Evolutionary conservation across 73 alveolate species (phyloP).

Genomic region (Diophrys sp.): DNA sequence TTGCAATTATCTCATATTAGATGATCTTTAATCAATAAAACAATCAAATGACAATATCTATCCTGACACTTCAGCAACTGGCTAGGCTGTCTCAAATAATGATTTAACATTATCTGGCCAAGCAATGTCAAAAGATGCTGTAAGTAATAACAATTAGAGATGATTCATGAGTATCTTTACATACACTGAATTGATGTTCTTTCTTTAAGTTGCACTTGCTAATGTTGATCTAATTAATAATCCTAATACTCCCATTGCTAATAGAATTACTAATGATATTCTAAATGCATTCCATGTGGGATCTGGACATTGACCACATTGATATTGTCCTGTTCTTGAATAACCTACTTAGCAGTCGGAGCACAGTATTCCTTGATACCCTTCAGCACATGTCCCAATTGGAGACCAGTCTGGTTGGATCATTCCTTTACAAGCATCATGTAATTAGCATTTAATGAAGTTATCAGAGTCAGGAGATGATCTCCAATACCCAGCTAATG

Average conservation of each 20-base stretch:
- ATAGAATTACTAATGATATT: slow-evolving; percentile 1
- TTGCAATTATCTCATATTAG: neutral
- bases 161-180: slow-evolving; percentile 59
- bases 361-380: slow-evolving; percentile 48
- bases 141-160: slow-evolving; percentile 42
- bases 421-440: slow-evolving; percentile 34
- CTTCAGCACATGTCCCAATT: slow-evolving; percentile 32
- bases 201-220: slow-evolving; percentile 30
- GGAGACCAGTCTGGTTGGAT: slow-evolving; percentile 2
- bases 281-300: slow-evolving; percentile 12
- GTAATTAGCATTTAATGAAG: slow-evolving; percentile 8
- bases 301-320: slow-evolving; percentile 44
- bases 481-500: slow-evolving; percentile 45
- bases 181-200: slow-evolving; percentile 53
- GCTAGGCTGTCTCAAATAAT: slow-evolving; percentile 19
- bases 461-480: slow-evolving; percentile 10
- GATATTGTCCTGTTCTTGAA: slow-evolving; percentile 20
- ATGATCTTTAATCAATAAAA: slow-evolving; percentile 30
- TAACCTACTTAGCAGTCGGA: slow-evolving; percentile 31
- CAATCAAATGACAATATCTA: slow-evolving; percentile 60
- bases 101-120: slow-evolving; percentile 49
- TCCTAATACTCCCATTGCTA: slow-evolving; percentile 10
- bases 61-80: slow-evolving; percentile 31
- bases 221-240: slow-evolving; percentile 47
- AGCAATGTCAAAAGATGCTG: slow-evolving; percentile 53